Base-by-base conservation (phyloP, 257 asterid species). In the Cynanchum wilfordii region DNA sequence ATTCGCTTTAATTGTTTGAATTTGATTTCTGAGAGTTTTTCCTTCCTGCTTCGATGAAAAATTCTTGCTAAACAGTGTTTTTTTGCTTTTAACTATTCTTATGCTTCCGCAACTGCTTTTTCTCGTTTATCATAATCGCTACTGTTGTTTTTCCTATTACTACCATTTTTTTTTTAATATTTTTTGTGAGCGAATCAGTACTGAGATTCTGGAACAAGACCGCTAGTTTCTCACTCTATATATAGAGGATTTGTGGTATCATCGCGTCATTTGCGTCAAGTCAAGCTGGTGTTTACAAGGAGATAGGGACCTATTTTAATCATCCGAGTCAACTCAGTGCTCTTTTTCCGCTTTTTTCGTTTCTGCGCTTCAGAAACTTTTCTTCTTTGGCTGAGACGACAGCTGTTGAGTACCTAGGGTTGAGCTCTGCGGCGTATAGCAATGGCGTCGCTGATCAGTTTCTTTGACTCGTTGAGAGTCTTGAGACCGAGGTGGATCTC, bases 321-420 rank as follows among this genome's bases (percentile, higher is more conserved):
- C 66, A 10, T 38, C 69, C 47, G 59, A 59, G 68, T 73, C 77
- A 50, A 63, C 64, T 64, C 77, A 33, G 22, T 19, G 27, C 19
- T 10, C 20, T 13, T 30, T 71, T 54, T 38, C 5, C 0, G 25
- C 49, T 13, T 24, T 70, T 54, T 19, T 42, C 11, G 1, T 5
- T 2, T 59, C 42, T 4, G 66, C 8, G 44, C 42, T 13, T 12
- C 11, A 12, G 24, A 62, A 7, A 4, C 22, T 63, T 33, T 52
- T 52, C n/a, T 52, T 7, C 9, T 64, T 36, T 10, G 20, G 69
- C 50, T 36, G 27, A 63, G 49, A 63, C 47, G 27, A 63, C 49
- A 19, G 68, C 68, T 17, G 50, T 36, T 64, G 50, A 64, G 50
- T 8, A 20, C 50, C 7, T 70, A 52, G 29, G 33, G 22, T 36